Base-by-base conservation (phyloP, 2,329 filamentous ascomycete species). In the Talaromyces sp. region DNA sequence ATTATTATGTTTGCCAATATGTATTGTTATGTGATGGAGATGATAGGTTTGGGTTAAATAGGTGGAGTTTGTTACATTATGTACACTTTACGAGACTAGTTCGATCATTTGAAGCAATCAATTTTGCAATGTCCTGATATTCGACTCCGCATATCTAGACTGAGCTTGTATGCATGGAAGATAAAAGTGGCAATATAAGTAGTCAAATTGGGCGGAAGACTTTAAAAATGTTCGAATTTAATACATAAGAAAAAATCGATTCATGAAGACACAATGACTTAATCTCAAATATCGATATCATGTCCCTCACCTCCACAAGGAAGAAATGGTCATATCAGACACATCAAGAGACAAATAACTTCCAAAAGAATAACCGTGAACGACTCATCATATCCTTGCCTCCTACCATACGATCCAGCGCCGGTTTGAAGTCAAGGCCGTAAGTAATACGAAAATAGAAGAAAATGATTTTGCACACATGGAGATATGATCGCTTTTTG, bases 351-450 rank as follows among this genome's bases (percentile, higher is more conserved):
- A 13, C 22, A 37, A 35, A 24, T 43, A 56, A 54, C 16, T 54
- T 63, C 22, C n/a, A 63, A 63, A 57, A 27, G 50, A 63, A 57
- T 57, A 48, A 63, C 61, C 61, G 61, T 63, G 31, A 61, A 64
- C 39, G 56, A 61, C 57, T 57, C 60, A 65, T 65, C 72, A 69
- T 69, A 67, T 57, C 68, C 67, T 67, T 65, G 68, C 68, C 73
- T 70, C 69, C 71, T 68, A 74, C 70, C 68, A 72, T 73, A 76
- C 76, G 76, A 75, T 75, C 76, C 76, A 78, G 76, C 76, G 76
- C 77, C 74, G 72, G 72, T 73, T 70, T 27, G 71, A 71, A 70
- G 71, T 68, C 69, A 67, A 69, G 69, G 72, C 68, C 70, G 71
- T 73, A 70, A 70, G 71, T 73, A 70, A 70, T 72, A 72, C 70